A percentile compares a stretch with the other conserved stretches of the same genome.
phyloP scores from a whole-genome alignment of 768 basidiomycete species.

The Kwoniella bestiolae region DNA sequence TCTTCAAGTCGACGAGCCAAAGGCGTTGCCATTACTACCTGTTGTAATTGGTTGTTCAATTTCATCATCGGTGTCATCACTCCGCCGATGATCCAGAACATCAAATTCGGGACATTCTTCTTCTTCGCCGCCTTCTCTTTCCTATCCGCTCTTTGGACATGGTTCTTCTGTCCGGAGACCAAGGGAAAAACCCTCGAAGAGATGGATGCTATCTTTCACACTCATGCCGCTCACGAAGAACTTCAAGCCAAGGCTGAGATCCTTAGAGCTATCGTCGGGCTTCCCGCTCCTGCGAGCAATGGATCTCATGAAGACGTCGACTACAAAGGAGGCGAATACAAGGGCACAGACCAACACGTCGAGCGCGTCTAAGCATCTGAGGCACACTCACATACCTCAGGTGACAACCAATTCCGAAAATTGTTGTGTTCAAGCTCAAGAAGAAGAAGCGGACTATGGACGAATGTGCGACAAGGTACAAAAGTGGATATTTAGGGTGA shows the following conservation, averaged over 20 bases:
- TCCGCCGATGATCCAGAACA: constrained; percentile 27
- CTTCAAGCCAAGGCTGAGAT: neutral
- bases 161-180: constrained; percentile 32
- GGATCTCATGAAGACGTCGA: neutral
- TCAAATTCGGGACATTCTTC: constrained; percentile 29
- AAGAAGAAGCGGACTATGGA: too few relatives aligned
- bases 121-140: constrained; percentile 32
- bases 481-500: too few relatives aligned
- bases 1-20: constrained; percentile 75
- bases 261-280: neutral
- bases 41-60: constrained; percentile 29
- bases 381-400: too few relatives aligned
- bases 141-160: constrained; percentile 13
- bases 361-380: neutral
- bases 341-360: neutral
- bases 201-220: constrained; percentile 28
- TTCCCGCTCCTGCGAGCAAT: neutral
- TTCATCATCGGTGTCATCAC: constrained; percentile 26
- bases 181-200: constrained; percentile 27
- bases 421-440: too few relatives aligned
- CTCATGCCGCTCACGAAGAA: constrained; percentile 3
- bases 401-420: too few relatives aligned
- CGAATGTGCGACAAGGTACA: too few relatives aligned
- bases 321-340: neutral
- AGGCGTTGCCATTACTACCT: constrained; percentile 30